phyloP scores from a whole-genome alignment of 257 asterid species.

The Fraxinus anomala region DNA sequence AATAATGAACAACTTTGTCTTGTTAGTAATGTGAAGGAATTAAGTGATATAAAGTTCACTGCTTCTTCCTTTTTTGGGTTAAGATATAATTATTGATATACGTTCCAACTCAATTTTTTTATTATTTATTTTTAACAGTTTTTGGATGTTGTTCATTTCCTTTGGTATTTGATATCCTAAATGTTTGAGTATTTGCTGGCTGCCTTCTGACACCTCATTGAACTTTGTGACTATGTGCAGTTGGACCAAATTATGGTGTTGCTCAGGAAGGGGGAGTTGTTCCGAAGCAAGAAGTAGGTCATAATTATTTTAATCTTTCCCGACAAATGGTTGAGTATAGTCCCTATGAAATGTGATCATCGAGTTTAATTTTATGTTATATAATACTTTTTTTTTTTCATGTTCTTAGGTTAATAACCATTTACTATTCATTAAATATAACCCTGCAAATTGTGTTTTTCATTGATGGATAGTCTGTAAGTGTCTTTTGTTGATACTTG shows the following conservation, averaged over 20 bases:
- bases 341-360: conserved; percentile 22
- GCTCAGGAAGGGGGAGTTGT: conserved; percentile 35
- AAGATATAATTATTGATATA: neutral
- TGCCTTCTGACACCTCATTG: neutral
- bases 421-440: conserved; percentile 1
- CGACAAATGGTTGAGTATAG: conserved; percentile 30
- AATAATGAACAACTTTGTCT: neutral
- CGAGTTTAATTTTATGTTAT: neutral
- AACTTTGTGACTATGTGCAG: conserved; percentile 33
- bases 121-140: neutral
- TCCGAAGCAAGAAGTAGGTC: conserved; percentile 44
- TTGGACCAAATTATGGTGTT: conserved; percentile 33
- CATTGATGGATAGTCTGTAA: neutral
- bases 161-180: neutral
- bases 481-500: neutral
- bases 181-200: conserved; percentile 22
- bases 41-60: neutral
- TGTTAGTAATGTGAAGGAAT: neutral
- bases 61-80: neutral
- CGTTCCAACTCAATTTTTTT: neutral
- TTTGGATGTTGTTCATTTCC: neutral
- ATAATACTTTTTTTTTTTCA: neutral
- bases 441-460: neutral
- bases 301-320: conserved; percentile 26
- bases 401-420: neutral